A percentile compares a stretch with the other conserved stretches of the same genome.
Evolutionary conservation across 352 stramenopile genomes (phyloP).

Genomic region (Halophytophthora polymorphica): DNA sequence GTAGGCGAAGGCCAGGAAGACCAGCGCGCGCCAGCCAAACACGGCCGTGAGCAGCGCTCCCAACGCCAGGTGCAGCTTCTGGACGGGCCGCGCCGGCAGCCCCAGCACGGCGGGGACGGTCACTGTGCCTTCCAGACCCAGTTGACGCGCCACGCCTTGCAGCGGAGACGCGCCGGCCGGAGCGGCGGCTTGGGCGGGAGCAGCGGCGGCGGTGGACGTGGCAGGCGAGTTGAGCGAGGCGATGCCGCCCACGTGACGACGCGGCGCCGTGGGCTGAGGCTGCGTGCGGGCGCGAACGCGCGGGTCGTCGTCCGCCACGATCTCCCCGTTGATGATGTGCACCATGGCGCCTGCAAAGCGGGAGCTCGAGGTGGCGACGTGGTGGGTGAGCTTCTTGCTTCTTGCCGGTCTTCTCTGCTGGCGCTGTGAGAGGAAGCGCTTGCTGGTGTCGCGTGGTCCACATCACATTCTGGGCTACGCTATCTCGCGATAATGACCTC

Average conservation of each 20-base stretch:
- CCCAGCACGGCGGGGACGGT: slow-evolving; percentile 58
- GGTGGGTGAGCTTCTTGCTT: neutral
- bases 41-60: slow-evolving; percentile 48
- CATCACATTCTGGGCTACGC: no score
- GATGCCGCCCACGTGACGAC: slow-evolving; percentile 30
- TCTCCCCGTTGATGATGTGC: slow-evolving; percentile 89
- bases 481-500: no score
- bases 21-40: slow-evolving; percentile 74
- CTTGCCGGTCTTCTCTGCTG: no score
- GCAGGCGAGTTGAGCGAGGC: slow-evolving; percentile 17
- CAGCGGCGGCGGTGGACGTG: slow-evolving; percentile 1
- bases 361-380: neutral
- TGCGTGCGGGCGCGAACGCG: slow-evolving; percentile 41
- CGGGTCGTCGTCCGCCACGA: slow-evolving; percentile 82
- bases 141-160: slow-evolving; percentile 38
- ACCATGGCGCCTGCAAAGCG: slow-evolving; percentile 42
- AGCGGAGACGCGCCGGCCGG: slow-evolving; percentile 31
- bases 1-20: slow-evolving; percentile 64
- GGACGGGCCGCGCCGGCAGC: slow-evolving; percentile 43
- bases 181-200: slow-evolving; percentile 1
- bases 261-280: slow-evolving; percentile 10
- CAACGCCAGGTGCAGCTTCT: slow-evolving; percentile 72
- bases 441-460: no score
- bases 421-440: no score
- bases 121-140: slow-evolving; percentile 65